Conservation (phyloP, 768 basidiomycete species). For the Panus rudis region DNA sequence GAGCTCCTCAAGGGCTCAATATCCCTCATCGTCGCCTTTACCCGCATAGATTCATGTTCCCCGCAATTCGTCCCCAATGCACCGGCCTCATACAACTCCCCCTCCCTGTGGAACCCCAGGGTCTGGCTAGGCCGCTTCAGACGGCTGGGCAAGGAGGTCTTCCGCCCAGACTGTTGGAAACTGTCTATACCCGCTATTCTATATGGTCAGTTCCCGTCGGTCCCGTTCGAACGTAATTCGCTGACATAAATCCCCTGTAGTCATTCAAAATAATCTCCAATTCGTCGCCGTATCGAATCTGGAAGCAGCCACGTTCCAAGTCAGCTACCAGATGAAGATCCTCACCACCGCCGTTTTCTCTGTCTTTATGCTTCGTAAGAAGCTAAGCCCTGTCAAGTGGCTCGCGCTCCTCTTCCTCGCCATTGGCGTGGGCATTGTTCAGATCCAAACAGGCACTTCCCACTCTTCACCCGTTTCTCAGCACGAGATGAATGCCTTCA, state of each 20-base stretch:
- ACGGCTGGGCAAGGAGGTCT: constrained; percentile 61
- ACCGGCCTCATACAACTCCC: constrained; percentile 17
- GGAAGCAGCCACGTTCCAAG: constrained; percentile 94
- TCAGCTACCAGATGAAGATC: constrained; percentile 97
- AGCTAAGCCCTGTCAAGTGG: constrained; percentile 74
- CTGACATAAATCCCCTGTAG: constrained; percentile 26
- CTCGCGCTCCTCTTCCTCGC: constrained; percentile 78
- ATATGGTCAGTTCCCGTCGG: constrained; percentile 36
- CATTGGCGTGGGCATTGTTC: constrained; percentile 84
- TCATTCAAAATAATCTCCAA: constrained; percentile 93
- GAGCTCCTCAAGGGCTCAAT: constrained; percentile 90
- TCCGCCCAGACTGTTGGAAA: constrained; percentile 94
- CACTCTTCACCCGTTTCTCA: constrained; percentile 3
- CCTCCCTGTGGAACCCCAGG: constrained; percentile 30
- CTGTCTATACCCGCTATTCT: constrained; percentile 94
- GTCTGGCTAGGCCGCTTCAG: constrained; percentile 41
- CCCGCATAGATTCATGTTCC: constrained; percentile 47
- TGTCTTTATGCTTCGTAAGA: constrained; percentile 72
- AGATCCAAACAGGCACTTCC: constrained; percentile 22
- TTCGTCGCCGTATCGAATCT: constrained; percentile 92
- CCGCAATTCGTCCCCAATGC: constrained; percentile 15
- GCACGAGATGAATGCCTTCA: constrained; percentile 71
- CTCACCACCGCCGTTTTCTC: constrained; percentile 90
- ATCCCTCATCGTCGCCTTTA: constrained; percentile 79
- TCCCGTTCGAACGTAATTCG: not conserved